Base-by-base conservation (phyloP, 495 filamentous ascomycete species). In the Penicillium fimorum region DNA sequence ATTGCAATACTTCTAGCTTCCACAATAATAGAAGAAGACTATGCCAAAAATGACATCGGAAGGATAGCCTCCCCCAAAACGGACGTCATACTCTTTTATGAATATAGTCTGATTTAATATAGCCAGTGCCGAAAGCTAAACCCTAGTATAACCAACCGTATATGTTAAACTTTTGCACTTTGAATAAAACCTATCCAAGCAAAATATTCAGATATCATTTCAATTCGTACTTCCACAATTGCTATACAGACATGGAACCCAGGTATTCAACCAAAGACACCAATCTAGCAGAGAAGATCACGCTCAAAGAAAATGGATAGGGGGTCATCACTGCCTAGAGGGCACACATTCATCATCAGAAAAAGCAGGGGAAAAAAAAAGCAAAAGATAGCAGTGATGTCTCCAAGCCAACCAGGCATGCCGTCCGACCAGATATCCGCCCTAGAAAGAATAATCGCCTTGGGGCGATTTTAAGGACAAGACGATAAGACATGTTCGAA, bases 291-390 rank as follows among this genome's bases (percentile, higher is more conserved):
- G 53, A 67, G 55, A 51, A 41, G 45, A 65, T 60, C 59, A 53
- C 62, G 57, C 62, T 65, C 61, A 65, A 54, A 67, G 32, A 62
- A 48, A 50, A 59, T 60, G 47, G 53, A 47, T 47, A 32, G 45
- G 45, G 33, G 45, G 47, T 68, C 63, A 54, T 68, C 52, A 59
- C 59, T 41, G 50, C 38, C 50, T 27, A 45, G 17, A 52, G 37
- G 38, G 38, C 50, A 52, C 50, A 52, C 35, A 41, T 51, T 51
- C 51, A 30, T 55, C 40, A 37, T 32, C 4, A 29, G 13, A 38
- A 43, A 33, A 40, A 46, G 32, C 27, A 17, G 57, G 48, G 32
- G 7, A 29, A 48, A 32, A 50, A 55, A 42, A 56, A 22, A n/a
- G n/a, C n/a, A n/a, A 57, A 60, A 57, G 47, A 58, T 29, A 37